Evolutionary conservation across 306 rosid genomes (phyloP).

Genomic region (Adenanthera pavonina): DNA sequence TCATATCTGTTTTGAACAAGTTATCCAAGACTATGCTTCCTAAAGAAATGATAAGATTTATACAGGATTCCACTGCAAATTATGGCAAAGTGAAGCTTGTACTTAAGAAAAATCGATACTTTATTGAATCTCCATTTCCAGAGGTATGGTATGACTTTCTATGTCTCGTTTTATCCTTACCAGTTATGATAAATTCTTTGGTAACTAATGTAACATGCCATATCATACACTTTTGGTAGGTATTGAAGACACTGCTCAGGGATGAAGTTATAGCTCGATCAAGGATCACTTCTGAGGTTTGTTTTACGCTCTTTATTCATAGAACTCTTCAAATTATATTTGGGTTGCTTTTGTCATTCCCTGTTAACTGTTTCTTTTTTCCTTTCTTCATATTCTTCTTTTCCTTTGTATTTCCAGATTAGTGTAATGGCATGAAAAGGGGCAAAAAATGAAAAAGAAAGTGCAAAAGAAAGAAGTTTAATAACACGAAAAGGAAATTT

Average conservation of each 20-base stretch:
- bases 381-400: not conserved
- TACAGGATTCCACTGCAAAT: slow-evolving; percentile 85
- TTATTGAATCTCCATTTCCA: slow-evolving; percentile 89
- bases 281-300: slow-evolving; percentile 80
- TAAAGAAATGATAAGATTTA: slow-evolving; percentile 86
- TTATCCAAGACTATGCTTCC: slow-evolving; percentile 97
- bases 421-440: slow-evolving; percentile 6
- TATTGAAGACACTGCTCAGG: slow-evolving; percentile 85
- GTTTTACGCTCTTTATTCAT: slow-evolving; percentile 30
- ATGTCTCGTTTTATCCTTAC: slow-evolving; percentile 7
- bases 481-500: not conserved
- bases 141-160: slow-evolving; percentile 56
- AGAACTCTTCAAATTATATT: slow-evolving; percentile 9
- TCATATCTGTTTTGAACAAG: slow-evolving; percentile 78
- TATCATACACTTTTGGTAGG: slow-evolving; percentile 56
- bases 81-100: slow-evolving; percentile 97
- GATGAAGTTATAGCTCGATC: slow-evolving; percentile 75
- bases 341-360: slow-evolving; percentile 15
- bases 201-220: slow-evolving; percentile 28
- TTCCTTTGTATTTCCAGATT: slow-evolving; percentile 1
- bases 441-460: not conserved
- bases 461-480: not conserved
- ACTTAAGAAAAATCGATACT: slow-evolving; percentile 91
- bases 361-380: not conserved
- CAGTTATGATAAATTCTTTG: slow-evolving; percentile 10